A percentile compares a stretch with the other conserved stretches of the same genome.
These are phyloP conservation scores for Ballota nigra DNA, from an alignment of 257 asterid genomes.

Conservation along the genomic window DNA sequence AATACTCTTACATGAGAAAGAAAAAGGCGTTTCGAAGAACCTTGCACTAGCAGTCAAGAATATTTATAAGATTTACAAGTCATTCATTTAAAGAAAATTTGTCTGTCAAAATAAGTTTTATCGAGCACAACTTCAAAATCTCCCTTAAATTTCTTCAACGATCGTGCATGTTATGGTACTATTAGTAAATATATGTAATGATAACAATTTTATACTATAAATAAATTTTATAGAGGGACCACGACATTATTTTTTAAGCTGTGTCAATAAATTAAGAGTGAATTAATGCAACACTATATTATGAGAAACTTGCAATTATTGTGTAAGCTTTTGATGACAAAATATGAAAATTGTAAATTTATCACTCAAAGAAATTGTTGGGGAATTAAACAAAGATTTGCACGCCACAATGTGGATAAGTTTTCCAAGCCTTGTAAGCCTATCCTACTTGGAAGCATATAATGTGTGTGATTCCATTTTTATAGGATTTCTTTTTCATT, in stretches of 20 bases:
- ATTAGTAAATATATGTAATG: too few species aligned
- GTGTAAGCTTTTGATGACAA: neutral
- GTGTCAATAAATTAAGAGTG: neutral
- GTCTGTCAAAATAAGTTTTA: too few species aligned
- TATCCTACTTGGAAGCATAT: conserved; percentile 36
- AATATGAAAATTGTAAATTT: neutral
- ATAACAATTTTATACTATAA: too few species aligned
- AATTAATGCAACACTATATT: neutral
- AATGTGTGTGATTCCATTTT: conserved; percentile 6
- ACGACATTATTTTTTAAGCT: neutral
- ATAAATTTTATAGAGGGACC: too few species aligned
- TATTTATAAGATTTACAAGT: too few species aligned
- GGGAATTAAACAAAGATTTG: conserved; percentile 15
- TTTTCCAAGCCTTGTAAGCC: conserved; percentile 18
- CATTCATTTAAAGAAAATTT: too few species aligned
- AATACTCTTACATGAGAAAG: too few species aligned
- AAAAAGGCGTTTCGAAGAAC: too few species aligned
- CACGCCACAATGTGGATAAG: conserved; percentile 29
- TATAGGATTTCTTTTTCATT: conserved; percentile 15
- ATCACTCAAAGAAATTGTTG: neutral
- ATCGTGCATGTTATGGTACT: too few species aligned
- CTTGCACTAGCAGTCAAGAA: too few species aligned
- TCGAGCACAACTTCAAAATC: too few species aligned
- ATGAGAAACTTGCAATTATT: neutral
- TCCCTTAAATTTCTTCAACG: too few species aligned